Evolutionary conservation across 2,329 filamentous ascomycete genomes (phyloP).

Genomic region (Talaromyces verruculosus): DNA sequence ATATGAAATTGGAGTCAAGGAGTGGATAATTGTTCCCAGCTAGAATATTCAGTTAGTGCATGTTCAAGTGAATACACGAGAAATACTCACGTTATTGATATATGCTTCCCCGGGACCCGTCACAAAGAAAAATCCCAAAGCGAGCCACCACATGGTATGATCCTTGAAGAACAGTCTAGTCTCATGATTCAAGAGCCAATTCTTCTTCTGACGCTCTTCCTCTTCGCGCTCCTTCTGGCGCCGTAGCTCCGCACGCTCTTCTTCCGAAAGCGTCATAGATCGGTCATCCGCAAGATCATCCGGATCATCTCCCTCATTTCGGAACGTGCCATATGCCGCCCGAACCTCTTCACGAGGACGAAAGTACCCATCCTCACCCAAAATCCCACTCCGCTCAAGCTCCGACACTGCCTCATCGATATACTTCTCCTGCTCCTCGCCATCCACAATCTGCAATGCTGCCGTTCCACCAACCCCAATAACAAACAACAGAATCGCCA

Average conservation of each 20-base stretch:
- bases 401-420: constrained; percentile 90
- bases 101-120: constrained; percentile 96
- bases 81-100: constrained; percentile 71
- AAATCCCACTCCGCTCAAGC: constrained; percentile 80
- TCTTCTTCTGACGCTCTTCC: constrained; percentile 71
- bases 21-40: constrained; percentile 87
- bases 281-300: constrained; percentile 45
- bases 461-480: constrained; percentile 74
- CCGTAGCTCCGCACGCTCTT: constrained; percentile 44
- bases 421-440: constrained; percentile 67
- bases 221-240: constrained; percentile 49
- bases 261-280: constrained; percentile 40
- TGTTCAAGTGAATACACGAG: neutral
- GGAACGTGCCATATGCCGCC: constrained; percentile 47
- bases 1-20: constrained; percentile 67
- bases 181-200: constrained; percentile 87
- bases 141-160: constrained; percentile 93
- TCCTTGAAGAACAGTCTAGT: constrained; percentile 82
- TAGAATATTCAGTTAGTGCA: constrained; percentile 23
- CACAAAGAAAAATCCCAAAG: constrained; percentile 85
- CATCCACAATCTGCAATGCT: constrained; percentile 74
- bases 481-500: constrained; percentile 67
- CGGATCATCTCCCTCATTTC: constrained; percentile 37
- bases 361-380: constrained; percentile 71
- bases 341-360: constrained; percentile 50